Evolutionary conservation across 31 red algal species (phyloP).

Genomic region (Endocladia muricata): DNA sequence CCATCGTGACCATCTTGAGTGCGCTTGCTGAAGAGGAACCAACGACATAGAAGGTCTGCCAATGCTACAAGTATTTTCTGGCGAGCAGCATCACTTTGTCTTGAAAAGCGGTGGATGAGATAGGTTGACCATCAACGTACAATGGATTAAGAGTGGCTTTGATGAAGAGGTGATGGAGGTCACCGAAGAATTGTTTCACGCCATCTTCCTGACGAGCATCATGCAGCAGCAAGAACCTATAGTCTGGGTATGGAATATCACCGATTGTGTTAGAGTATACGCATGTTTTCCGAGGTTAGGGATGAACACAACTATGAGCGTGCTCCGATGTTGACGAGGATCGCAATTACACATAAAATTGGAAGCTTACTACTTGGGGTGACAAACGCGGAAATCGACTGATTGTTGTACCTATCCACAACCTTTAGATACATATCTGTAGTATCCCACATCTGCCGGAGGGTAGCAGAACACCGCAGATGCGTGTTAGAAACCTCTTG

Average conservation of each 20-base stretch:
- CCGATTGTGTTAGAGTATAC: neutral
- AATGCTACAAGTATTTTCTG: constrained; percentile 54
- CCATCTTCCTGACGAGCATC: constrained; percentile 64
- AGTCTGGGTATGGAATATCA: constrained; percentile 14
- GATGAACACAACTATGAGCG: neutral
- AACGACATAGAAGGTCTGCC: neutral
- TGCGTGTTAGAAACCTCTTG: too few relatives aligned
- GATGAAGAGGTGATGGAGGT: constrained; percentile 71
- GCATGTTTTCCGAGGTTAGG: neutral
- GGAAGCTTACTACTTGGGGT: constrained; percentile 49
- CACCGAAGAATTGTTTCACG: constrained; percentile 54
- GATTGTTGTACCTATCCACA: constrained; percentile 63
- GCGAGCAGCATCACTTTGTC: constrained; percentile 63
- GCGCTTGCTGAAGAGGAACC: neutral
- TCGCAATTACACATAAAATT: neutral
- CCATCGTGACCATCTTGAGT: constrained; percentile 14
- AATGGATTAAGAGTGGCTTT: constrained; percentile 70
- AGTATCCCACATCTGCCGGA: constrained; percentile 42
- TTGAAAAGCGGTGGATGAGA: constrained; percentile 48
- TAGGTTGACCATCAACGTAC: constrained; percentile 47
- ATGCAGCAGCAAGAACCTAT: constrained; percentile 70
- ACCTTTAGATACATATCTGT: constrained; percentile 58
- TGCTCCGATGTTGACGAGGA: neutral
- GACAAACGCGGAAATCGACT: constrained; percentile 64
- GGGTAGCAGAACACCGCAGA: neutral